Evolutionary conservation across 2,329 filamentous ascomycete species (phyloP), one percentile per base, ranked within the genome.

Genomic region (Dactylellina cionopaga): DNA sequence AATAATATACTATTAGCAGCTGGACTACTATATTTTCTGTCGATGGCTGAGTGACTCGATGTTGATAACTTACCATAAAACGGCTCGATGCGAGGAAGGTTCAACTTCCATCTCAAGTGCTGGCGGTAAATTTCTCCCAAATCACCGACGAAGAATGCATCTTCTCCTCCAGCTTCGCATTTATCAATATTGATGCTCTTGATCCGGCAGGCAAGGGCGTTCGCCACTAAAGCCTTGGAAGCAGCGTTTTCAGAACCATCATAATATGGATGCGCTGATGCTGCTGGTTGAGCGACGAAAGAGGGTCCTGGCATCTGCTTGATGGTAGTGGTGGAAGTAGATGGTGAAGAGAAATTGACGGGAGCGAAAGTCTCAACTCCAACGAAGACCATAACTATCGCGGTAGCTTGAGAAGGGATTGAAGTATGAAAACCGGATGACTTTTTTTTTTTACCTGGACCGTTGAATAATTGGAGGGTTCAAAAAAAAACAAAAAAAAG

Each of bases 111-210:
- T 82, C 94, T 91, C 81, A 98, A 84, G 79, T 98, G 94, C 87
- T 99, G 95, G 83, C 95, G 92, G 83, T 99, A 99, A 80, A 99
- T 91, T 84, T 98, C 92, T 82, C 95, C 95, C 79, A 99, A 88
- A 84, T 99, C 95, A 78, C 92, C 94, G 78, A 99, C 93, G 83
- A 96, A 99, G 83, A 99, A 99, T 71, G 95, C 90, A 83, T 98
- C 95, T 83, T 99, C 95, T 66, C 96, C 95, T 77, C 95, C 95
- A 54, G 92, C 88, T 76, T 91, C 90, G 83, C 95, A 99, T 78
- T 85, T 85, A 80, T 98, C 91, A 78, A 91, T 88, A 83, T 99
- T 89, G 80, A 99, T 89, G 79, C 84, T 86, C 79, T 91, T 87
- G 76, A 96, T 90, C 76, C 92, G 92, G 78, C 90, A 87, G 84